phyloP scores from a whole-genome alignment of 257 asterid species.

The Petunia axillaris region DNA sequence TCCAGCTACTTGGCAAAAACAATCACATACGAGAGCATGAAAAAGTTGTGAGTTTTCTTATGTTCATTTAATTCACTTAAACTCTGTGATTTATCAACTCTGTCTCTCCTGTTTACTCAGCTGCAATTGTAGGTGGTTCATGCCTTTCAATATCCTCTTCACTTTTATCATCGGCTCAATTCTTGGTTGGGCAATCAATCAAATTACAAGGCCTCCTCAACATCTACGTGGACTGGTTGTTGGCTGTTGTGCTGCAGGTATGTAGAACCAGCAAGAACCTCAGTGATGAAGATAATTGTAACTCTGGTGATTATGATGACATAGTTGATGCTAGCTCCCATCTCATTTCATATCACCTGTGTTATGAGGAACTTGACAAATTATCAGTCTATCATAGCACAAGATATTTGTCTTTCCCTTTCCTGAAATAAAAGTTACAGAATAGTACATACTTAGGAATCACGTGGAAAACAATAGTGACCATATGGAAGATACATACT shows the following conservation, averaged over 20 bases:
- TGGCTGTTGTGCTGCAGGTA: slow-evolving; percentile 95
- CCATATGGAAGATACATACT: too few relatives aligned
- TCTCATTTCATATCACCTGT: not conserved
- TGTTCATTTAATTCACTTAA: slow-evolving; percentile 13
- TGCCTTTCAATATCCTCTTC: slow-evolving; percentile 80
- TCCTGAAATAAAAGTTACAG: not conserved
- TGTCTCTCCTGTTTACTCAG: not conserved
- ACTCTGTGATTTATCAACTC: not conserved
- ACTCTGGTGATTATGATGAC: not conserved
- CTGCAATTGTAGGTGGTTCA: slow-evolving; percentile 77
- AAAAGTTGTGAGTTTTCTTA: slow-evolving; percentile 56
- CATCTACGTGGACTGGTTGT: slow-evolving; percentile 80
- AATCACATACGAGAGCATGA: slow-evolving; percentile 75
- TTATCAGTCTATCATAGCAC: not conserved
- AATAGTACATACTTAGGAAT: not conserved
- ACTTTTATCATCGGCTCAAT: slow-evolving; percentile 81
- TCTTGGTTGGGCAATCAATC: slow-evolving; percentile 79
- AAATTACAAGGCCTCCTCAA: slow-evolving; percentile 62
- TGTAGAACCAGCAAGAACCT: not conserved
- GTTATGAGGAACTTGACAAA: not conserved
- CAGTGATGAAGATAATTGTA: not conserved
- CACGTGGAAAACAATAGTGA: not conserved
- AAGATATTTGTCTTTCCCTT: not conserved
- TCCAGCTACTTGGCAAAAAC: slow-evolving; percentile 83
- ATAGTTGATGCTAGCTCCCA: not conserved